Percentiles rank a stretch among this genome's conserved stretches.
Evolutionary conservation across 1,284 basidiomycete genomes (phyloP).

Genomic region (Leccinum pachyderme): DNA sequence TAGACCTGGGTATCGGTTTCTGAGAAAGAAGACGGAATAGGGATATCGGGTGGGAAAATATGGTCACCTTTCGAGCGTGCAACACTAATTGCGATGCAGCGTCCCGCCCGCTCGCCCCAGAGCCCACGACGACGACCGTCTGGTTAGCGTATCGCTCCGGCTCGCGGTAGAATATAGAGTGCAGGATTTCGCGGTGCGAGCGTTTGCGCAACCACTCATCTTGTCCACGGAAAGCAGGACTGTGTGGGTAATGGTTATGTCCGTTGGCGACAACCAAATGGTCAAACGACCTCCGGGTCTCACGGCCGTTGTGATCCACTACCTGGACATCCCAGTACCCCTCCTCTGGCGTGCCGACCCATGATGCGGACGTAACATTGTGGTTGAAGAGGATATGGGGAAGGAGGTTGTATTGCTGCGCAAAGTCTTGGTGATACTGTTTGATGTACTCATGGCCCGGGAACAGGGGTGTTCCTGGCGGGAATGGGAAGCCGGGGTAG

Average conservation of each 20-base stretch:
- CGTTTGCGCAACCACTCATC: conserved; percentile 44
- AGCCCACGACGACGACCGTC: conserved; percentile 52
- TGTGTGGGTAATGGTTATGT: conserved; percentile 46
- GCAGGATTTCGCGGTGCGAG: conserved; percentile 40
- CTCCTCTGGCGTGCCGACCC: conserved; percentile 40
- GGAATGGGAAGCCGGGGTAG: conserved; percentile 51
- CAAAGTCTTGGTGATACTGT: conserved; percentile 47
- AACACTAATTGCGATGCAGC: conserved; percentile 42
- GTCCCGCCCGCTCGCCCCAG: conserved; percentile 50
- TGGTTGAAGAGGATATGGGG: conserved; percentile 45
- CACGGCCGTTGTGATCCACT: conserved; percentile 15
- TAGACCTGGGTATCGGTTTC: conserved; percentile 36
- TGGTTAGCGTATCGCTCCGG: conserved; percentile 43
- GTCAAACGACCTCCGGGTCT: conserved; percentile 37
- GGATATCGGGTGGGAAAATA: background rate
- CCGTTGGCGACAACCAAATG: conserved; percentile 56
- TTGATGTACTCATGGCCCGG: conserved; percentile 47
- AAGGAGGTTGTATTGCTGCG: conserved; percentile 38
- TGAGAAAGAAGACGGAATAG: background rate
- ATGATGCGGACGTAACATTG: conserved; percentile 43
- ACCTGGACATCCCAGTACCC: conserved; percentile 47
- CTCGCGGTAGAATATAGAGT: conserved; percentile 55
- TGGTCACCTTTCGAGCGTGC: conserved; percentile 42
- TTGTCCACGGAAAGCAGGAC: conserved; percentile 45
- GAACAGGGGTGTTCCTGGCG: conserved; percentile 47